These are phyloP conservation scores for Candida freyschussii DNA, from an alignment of 1,139 yeast species.

Conservation along the genomic window DNA sequence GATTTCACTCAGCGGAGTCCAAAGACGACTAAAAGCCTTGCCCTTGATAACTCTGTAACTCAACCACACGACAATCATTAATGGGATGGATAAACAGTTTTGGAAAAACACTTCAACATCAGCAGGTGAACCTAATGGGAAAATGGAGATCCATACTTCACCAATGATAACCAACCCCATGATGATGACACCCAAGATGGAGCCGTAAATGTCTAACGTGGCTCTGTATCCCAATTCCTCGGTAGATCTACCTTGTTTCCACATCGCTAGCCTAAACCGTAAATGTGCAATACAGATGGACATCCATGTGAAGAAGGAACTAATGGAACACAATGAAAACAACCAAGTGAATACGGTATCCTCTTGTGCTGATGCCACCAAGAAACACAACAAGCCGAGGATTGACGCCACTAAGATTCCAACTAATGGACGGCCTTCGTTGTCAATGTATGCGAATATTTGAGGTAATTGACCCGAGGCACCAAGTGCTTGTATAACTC, in stretches of 20 bases:
- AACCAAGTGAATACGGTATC: conserved; percentile 64
- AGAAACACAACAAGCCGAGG: conserved; percentile 60
- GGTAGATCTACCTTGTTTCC: conserved; percentile 49
- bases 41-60: conserved; percentile 24
- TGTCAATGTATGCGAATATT: conserved; percentile 52
- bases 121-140: conserved; percentile 53
- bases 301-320: conserved; percentile 68
- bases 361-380: conserved; percentile 53
- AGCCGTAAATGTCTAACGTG: conserved; percentile 51
- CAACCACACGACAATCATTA: conserved; percentile 38
- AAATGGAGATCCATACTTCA: conserved; percentile 65
- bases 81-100: conserved; percentile 43
- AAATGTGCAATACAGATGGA: conserved; percentile 59
- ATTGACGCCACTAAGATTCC: conserved; percentile 45
- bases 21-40: conserved; percentile 29
- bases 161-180: conserved; percentile 49
- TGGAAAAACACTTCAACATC: conserved; percentile 45
- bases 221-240: conserved; percentile 51
- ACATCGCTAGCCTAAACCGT: conserved; percentile 59
- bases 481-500: conserved; percentile 58
- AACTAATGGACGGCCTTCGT: conserved; percentile 52
- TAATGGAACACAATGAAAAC: conserved; percentile 59
- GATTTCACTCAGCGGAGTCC: conserved; percentile 34
- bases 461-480: conserved; percentile 57
- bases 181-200: conserved; percentile 44